A percentile compares a stretch with the other conserved stretches of the same genome.
phyloP scores from a whole-genome alignment of 2,329 filamentous ascomycete genomes.

The Clonostachys chloroleuca region DNA sequence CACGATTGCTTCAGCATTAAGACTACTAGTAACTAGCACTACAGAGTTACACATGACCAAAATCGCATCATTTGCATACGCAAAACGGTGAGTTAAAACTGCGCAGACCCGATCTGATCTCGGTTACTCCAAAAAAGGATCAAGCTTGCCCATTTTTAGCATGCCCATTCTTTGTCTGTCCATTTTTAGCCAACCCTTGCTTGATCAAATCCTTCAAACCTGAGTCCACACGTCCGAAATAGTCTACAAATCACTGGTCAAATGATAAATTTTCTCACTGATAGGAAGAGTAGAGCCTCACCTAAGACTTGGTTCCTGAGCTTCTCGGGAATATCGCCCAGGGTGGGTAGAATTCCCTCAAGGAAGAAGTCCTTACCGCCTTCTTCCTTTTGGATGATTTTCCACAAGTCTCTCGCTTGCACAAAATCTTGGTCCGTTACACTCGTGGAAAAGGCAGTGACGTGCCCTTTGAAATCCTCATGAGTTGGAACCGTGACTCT shows the following conservation, averaged over 20 bases:
- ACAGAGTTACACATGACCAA: no score
- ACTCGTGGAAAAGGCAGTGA: conserved; percentile 7
- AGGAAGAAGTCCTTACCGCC: conserved; percentile 10
- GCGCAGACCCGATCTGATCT: no score
- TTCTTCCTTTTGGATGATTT: conserved; percentile 10
- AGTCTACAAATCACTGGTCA: not conserved
- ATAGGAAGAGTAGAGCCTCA: no score
- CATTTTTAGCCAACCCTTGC: not conserved
- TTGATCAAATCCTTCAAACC: not conserved
- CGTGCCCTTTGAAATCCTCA: conserved; percentile 11
- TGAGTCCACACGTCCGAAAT: conserved; percentile 2
- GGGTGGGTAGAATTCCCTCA: conserved; percentile 10
- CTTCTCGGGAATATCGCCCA: conserved; percentile 7
- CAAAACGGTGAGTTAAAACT: no score
- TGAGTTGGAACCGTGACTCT: conserved; percentile 11
- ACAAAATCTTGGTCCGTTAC: conserved; percentile 11
- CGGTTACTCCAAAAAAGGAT: no score
- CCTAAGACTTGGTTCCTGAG: conserved; percentile 5
- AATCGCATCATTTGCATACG: no score
- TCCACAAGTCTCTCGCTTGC: conserved; percentile 13
- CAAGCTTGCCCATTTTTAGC: no score
- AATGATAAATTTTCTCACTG: no score
- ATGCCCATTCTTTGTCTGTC: no score
- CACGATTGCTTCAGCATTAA: no score
- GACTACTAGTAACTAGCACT: no score